Percentiles rank a stretch among this genome's conserved stretches.
Conservation (phyloP, 177 flowering plant species). For the Vitis hybrid region DNA sequence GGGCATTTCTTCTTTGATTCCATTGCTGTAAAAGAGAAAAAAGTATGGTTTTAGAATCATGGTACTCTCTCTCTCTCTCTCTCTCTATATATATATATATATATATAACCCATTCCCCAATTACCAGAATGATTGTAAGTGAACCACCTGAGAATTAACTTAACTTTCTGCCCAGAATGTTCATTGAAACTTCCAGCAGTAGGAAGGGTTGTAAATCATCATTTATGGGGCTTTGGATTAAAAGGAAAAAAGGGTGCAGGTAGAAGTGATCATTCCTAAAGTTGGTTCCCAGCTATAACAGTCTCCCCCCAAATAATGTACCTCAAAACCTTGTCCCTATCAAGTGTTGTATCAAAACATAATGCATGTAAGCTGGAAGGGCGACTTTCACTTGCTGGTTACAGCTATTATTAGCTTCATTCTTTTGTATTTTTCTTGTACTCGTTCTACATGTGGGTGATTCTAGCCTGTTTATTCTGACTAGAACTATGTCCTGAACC, state of each 20-base stretch:
- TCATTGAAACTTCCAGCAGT: no score
- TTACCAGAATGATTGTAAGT: no score
- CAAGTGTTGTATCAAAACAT: neutral
- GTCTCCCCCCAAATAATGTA: neutral
- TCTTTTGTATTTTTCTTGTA: neutral
- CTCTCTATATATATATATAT: neutral
- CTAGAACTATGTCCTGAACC: no score
- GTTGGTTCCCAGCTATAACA: neutral
- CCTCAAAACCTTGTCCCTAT: neutral
- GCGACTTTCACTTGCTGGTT: neutral
- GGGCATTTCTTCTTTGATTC: neutral
- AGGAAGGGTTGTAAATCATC: no score
- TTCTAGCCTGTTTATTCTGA: no score
- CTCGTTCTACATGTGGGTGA: neutral
- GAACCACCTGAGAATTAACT: no score
- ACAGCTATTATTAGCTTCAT: neutral
- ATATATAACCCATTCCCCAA: no score
- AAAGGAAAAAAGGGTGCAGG: neutral
- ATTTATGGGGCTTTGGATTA: neutral
- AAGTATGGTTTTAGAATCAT: neutral
- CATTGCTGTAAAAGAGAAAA: neutral
- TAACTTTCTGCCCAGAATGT: no score
- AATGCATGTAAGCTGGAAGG: neutral
- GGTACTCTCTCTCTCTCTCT: no score
- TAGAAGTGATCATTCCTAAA: neutral